Conservation (phyloP, 805 yeast genomes). For the Pichia pseudocactophila region DNA sequence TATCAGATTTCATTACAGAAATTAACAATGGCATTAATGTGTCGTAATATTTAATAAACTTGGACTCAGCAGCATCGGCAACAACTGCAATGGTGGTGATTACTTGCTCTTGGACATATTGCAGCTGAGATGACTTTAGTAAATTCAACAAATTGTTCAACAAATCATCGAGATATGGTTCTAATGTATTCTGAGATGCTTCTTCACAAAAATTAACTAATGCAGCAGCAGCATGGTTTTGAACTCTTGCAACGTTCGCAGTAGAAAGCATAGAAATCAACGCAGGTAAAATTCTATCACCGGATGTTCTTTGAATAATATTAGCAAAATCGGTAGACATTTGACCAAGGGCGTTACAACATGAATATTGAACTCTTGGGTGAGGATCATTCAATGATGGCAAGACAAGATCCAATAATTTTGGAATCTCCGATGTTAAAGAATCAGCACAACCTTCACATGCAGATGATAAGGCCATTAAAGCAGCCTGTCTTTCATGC, state of each 20-base stretch:
- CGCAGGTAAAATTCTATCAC: conserved; percentile 76
- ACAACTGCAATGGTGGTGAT: conserved; percentile 93
- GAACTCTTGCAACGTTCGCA: conserved; percentile 80
- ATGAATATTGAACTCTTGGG: conserved; percentile 93
- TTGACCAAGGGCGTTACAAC: conserved; percentile 95
- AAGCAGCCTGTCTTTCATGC: conserved; percentile 94
- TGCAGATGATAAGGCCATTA: conserved; percentile 93
- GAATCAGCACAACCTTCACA: conserved; percentile 96
- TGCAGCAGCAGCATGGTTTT: conserved; percentile 98
- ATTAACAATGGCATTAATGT: conserved; percentile 85
- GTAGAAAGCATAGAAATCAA: conserved; percentile 70
- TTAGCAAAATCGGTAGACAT: conserved; percentile 95
- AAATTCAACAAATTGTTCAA: conserved; percentile 65
- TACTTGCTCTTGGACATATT: conserved; percentile 95
- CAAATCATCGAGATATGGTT: conserved; percentile 84
- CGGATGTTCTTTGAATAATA: conserved; percentile 71
- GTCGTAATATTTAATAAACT: conserved; percentile 86
- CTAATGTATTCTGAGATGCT: conserved; percentile 77
- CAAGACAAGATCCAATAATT: conserved; percentile 71
- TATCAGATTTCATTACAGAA: conserved; percentile 68
- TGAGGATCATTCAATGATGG: conserved; percentile 83
- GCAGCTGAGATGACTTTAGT: conserved; percentile 68
- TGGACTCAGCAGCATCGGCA: conserved; percentile 90
- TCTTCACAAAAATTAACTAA: conserved; percentile 91
- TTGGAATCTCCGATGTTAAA: conserved; percentile 71